Conservation (phyloP, 1,284 basidiomycete genomes). For the Lentinus polychrous region DNA sequence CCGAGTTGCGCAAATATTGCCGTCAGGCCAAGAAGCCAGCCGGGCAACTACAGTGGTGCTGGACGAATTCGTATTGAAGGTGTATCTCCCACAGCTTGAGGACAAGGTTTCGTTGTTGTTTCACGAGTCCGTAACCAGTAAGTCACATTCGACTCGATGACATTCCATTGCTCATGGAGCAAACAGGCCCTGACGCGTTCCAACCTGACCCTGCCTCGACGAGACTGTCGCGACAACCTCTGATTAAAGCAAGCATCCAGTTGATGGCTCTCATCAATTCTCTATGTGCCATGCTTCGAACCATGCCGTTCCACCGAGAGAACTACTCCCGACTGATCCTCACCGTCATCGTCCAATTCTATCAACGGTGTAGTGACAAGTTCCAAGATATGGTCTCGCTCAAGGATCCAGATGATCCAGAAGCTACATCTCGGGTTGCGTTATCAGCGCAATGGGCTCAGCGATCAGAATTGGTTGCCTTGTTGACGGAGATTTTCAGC, state of each 20-base stretch:
- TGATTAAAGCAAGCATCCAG: constrained; percentile 81
- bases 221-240: constrained; percentile 58
- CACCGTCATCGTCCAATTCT: constrained; percentile 94
- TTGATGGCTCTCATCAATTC: constrained; percentile 90
- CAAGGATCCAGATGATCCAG: constrained; percentile 27
- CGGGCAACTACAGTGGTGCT: constrained; percentile 71
- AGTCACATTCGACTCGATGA: background rate
- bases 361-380: constrained; percentile 86
- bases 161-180: background rate
- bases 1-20: constrained; percentile 65
- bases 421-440: constrained; percentile 39
- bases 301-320: constrained; percentile 94
- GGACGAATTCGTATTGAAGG: constrained; percentile 91
- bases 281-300: constrained; percentile 86
- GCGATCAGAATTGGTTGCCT: constrained; percentile 67
- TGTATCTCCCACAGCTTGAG: constrained; percentile 93
- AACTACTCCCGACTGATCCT: constrained; percentile 92
- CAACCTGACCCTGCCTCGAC: constrained; percentile 65
- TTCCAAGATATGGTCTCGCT: constrained; percentile 72
- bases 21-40: constrained; percentile 66
- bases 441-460: constrained; percentile 88
- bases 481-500: constrained; percentile 55
- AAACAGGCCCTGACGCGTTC: constrained; percentile 75
- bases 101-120: constrained; percentile 90
- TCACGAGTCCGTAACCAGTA: constrained; percentile 79